Percentiles rank a stretch among this genome's conserved stretches.
These are phyloP conservation scores for Carnegiea gigantea DNA, from an alignment of 179 eudicot species.

Conservation along the genomic window DNA sequence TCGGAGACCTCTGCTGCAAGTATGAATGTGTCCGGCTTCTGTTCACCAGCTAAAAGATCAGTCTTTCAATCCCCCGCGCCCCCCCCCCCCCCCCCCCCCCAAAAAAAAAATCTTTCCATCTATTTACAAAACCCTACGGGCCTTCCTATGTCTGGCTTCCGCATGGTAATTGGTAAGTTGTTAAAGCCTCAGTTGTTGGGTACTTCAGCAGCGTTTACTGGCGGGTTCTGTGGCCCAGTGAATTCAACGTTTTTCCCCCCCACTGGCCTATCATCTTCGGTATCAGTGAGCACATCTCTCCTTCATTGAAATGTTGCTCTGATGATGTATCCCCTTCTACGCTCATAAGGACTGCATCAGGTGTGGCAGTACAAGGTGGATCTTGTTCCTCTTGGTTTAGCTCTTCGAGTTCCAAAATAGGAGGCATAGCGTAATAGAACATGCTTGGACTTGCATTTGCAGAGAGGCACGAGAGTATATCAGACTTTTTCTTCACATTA, in stretches of 20 bases:
- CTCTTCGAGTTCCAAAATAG: constrained; percentile 27
- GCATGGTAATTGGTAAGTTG: not conserved
- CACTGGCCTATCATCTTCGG: not conserved
- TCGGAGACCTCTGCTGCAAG: not conserved
- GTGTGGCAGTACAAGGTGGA: not conserved
- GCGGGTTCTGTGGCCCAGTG: constrained; percentile 17
- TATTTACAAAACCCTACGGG: constrained; percentile 13
- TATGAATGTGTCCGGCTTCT: not conserved
- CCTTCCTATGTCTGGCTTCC: not conserved
- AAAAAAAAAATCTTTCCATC: not conserved
- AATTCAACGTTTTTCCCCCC: not conserved
- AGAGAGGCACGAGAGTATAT: constrained; percentile 31
- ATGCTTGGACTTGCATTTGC: constrained; percentile 16
- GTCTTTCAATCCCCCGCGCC: not conserved
- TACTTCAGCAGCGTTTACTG: constrained; percentile 27
- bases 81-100: not conserved
- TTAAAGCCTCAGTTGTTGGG: constrained; percentile 9
- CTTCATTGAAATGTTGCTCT: not conserved
- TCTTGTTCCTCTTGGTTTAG: constrained; percentile 14
- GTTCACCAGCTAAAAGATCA: not conserved
- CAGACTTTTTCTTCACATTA: constrained; percentile 34
- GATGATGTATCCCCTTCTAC: not conserved
- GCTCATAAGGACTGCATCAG: not conserved
- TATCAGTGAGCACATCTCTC: not conserved
- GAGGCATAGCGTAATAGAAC: constrained; percentile 16